Evolutionary conservation across 106 monocot genomes (phyloP).

Genomic region (Gastrodia elata): DNA sequence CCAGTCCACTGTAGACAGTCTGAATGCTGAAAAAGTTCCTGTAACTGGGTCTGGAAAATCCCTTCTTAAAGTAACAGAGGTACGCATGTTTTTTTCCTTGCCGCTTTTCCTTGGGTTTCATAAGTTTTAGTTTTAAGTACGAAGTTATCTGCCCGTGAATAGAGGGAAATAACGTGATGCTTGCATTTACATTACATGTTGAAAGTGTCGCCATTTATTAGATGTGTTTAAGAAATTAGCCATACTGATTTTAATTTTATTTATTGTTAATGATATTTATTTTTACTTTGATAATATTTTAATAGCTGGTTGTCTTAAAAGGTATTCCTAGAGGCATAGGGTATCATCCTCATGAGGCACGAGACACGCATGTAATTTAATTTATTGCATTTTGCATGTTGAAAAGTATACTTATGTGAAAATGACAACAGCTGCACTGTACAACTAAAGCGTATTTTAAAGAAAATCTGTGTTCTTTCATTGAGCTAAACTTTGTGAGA

Average conservation of each 20-base stretch:
- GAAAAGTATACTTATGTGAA: no score
- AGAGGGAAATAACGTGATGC: background rate
- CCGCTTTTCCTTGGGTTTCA: background rate
- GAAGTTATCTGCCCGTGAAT: background rate
- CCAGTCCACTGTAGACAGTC: conserved; percentile 33
- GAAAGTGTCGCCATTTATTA: background rate
- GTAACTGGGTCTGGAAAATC: conserved; percentile 60
- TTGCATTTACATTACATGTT: background rate
- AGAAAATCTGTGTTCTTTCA: no score
- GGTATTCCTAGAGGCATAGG: no score
- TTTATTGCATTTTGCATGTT: no score
- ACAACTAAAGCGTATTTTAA: no score
- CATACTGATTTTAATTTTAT: background rate
- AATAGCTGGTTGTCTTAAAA: no score
- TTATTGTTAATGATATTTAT: background rate
- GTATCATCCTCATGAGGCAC: no score
- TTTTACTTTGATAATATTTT: no score
- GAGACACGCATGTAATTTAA: no score
- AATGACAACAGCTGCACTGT: no score
- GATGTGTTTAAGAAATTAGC: background rate
- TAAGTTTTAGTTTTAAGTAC: background rate
- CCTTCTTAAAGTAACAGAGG: conserved; percentile 90
- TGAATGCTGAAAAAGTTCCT: conserved; percentile 42
- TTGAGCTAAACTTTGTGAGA: no score
- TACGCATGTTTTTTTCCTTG: conserved; percentile 12